Base-by-base conservation (phyloP, 2,329 filamentous ascomycete genomes). In the Incumbomyces delicatus region DNA sequence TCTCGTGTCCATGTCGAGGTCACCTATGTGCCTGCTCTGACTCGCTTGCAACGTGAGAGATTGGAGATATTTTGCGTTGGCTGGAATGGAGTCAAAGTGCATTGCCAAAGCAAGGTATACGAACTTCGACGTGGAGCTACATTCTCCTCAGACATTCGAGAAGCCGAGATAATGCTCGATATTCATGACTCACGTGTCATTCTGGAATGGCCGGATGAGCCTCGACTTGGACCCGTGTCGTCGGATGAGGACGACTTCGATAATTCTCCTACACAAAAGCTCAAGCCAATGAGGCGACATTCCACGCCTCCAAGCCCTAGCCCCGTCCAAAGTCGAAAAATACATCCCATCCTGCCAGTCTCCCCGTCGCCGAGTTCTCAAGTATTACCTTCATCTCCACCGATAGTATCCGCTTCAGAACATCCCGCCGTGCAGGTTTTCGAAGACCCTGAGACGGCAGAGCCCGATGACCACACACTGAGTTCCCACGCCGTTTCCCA, bases 71-170 rank as follows among this genome's bases (percentile, higher is more conserved):
- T 87, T 59, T 98, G 92, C 72, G 78, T 85, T 60, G 92, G 92
- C 17, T 96, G 90, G 90, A 98, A 98, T 64, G 92, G 92, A 13
- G 74, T 92, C 55, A 94, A 87, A 70, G 69, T 98, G 56, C 88
- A 95, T 68, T 95, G 87, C 70, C 84, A 90, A 66, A 87, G 87
- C 47, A 81, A 83, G 55, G 84, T 87, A 2, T 90, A 86, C 73
- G 87, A 95, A 55, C 68, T 98, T 59, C 75, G 73, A 53, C 95
- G 95, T 69, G 87, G 85, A 14, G 88, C 95, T 62, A 85, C 80
- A 41, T 96, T 95, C 66, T 84, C 82, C 39, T 94, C 88, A 48
- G 87, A 94, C 66, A 89, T 88, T 27, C 86, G 89, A 61, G 80
- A 82, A 55, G 81, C 81, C 14, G 88, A 94, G 59, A 88, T 98